These are phyloP conservation scores for Saraca asoca DNA, from an alignment of 331 rosid genomes.

Conservation along the genomic window DNA sequence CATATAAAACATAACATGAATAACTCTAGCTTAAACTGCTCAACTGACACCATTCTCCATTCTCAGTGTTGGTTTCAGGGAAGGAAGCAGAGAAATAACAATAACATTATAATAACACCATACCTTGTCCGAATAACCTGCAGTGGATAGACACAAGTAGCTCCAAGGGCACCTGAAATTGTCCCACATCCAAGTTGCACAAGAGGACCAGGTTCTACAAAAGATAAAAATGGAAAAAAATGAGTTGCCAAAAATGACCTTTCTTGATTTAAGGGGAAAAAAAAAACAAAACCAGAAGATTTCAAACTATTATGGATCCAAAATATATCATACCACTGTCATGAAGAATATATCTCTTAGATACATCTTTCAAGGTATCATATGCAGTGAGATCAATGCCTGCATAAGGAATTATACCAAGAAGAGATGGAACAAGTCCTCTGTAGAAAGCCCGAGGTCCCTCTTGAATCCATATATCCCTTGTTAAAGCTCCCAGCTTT, in stretches of 20 bases:
- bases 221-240: constrained; percentile 6
- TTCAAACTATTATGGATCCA: background rate
- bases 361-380: constrained; percentile 73
- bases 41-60: constrained; percentile 3
- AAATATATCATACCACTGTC: constrained; percentile 52
- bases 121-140: constrained; percentile 89
- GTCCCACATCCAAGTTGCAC: constrained; percentile 84
- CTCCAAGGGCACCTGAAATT: constrained; percentile 77
- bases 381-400: constrained; percentile 83
- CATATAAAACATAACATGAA: constrained; percentile 1
- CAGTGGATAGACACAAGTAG: constrained; percentile 79
- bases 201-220: constrained; percentile 72
- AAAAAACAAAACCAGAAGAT: constrained; percentile 18
- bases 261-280: background rate
- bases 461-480: constrained; percentile 73
- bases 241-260: background rate
- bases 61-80: background rate
- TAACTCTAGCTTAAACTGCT: constrained; percentile 18
- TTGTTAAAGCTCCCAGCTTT: constrained; percentile 53
- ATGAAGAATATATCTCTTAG: constrained; percentile 64
- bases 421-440: constrained; percentile 76
- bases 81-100: constrained; percentile 21
- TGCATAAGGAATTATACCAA: constrained; percentile 82
- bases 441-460: constrained; percentile 82
- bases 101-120: background rate